A percentile compares a stretch with the other conserved stretches of the same genome.
phyloP scores from a whole-genome alignment of 371 early-diverging fungal species.

The Actinomortierella ambigua region DNA sequence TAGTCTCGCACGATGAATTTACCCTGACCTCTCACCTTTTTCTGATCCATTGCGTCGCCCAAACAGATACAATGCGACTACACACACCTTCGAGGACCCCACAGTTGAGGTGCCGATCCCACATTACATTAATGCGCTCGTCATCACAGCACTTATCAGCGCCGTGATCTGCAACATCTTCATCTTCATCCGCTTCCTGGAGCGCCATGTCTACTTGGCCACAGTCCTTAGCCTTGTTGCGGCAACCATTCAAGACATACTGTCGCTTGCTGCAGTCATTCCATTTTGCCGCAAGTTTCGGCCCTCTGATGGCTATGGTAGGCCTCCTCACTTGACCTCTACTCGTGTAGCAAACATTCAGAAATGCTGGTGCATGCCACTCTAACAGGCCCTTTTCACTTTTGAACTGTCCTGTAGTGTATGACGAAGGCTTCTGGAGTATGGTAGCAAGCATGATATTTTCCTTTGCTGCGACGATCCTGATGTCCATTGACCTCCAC shows the following conservation, averaged over 20 bases:
- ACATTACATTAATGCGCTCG: constrained; percentile 15
- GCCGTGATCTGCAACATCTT: constrained; percentile 31
- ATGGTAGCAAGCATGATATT: constrained; percentile 34
- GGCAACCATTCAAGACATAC: constrained; percentile 22
- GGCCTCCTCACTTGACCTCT: no score
- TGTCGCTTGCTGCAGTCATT: not conserved
- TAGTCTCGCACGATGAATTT: no score
- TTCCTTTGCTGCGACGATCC: constrained; percentile 24
- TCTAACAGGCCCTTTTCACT: no score
- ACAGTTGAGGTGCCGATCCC: constrained; percentile 6
- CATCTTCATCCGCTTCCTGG: constrained; percentile 32
- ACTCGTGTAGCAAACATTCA: no score
- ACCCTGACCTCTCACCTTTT: no score
- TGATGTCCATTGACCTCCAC: constrained; percentile 32
- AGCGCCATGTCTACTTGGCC: constrained; percentile 16
- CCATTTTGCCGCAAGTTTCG: no score
- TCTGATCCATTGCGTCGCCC: not conserved
- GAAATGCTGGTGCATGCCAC: no score
- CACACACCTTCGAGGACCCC: constrained; percentile 3
- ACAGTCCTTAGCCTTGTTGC: constrained; percentile 22
- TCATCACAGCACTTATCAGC: constrained; percentile 17
- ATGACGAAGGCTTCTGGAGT: constrained; percentile 35
- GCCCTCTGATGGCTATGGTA: no score
- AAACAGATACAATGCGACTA: constrained; percentile 15
- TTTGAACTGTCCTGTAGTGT: not conserved